Evolutionary conservation across 139 green algal genomes (phyloP).

Genomic region (Chlamydomonas eustigma): DNA sequence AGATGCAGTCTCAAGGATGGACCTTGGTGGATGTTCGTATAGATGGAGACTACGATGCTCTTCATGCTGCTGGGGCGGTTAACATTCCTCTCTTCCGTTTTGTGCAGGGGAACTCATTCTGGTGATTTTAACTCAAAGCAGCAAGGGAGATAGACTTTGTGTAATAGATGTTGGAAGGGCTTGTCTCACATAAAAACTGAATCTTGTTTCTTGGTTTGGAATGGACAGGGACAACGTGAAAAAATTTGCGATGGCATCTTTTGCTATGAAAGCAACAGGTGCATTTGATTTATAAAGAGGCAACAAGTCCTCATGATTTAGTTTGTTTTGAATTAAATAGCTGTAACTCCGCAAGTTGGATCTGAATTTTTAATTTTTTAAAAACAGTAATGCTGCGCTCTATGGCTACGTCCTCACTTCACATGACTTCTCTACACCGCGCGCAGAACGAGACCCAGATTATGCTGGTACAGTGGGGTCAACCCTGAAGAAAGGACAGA

Average conservation of each 20-base stretch:
- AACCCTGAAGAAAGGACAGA: conserved; percentile 44
- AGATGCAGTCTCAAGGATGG: conserved; percentile 47
- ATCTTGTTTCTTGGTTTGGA: neutral
- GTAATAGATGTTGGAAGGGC: neutral
- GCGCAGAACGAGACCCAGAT: conserved; percentile 62
- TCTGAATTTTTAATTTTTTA: neutral
- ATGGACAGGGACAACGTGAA: conserved; percentile 59
- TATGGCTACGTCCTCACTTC: neutral
- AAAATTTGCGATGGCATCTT: conserved; percentile 53
- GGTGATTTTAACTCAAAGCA: conserved; percentile 2
- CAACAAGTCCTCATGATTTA: neutral
- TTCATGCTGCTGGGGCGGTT: conserved; percentile 34
- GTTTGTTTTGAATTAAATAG: neutral
- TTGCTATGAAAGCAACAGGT: conserved; percentile 69
- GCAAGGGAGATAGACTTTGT: neutral
- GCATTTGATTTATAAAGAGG: conserved; percentile 20
- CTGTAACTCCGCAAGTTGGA: neutral
- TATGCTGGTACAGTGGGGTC: conserved; percentile 39
- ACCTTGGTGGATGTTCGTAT: conserved; percentile 61
- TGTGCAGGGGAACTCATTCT: conserved; percentile 39
- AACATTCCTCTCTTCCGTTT: conserved; percentile 58
- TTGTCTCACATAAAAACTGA: no score
- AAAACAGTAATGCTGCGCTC: no score
- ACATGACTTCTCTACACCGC: neutral
- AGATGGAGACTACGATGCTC: conserved; percentile 12